Evolutionary conservation across 2,329 filamentous ascomycete species (phyloP).

Genomic region (Neofusicoccum laricinum): DNA sequence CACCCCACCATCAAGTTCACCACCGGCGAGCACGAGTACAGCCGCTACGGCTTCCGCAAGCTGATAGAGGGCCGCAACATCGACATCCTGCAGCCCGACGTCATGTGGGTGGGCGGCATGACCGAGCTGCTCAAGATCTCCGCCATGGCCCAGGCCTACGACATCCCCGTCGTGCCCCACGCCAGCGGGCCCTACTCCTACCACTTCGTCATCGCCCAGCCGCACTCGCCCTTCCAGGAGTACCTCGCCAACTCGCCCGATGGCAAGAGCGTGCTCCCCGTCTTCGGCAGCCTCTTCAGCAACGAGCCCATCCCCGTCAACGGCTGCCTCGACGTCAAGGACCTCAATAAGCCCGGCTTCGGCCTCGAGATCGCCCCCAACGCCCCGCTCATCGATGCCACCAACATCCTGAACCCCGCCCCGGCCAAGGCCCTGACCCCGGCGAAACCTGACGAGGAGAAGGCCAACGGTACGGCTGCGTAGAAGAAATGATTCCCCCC

Average conservation of each 20-base stretch:
- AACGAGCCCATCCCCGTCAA: conserved; percentile 87
- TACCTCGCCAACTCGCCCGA: conserved; percentile 92
- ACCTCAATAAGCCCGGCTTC: conserved; percentile 87
- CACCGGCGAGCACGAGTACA: conserved; percentile 94
- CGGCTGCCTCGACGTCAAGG: conserved; percentile 74
- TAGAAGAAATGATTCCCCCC: not conserved
- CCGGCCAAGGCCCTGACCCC: conserved; percentile 42
- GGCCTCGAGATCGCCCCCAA: conserved; percentile 82
- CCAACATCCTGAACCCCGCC: conserved; percentile 67
- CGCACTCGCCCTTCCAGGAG: conserved; percentile 92
- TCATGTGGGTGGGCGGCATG: conserved; percentile 95
- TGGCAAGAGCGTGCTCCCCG: conserved; percentile 82
- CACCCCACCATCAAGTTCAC: conserved; percentile 92
- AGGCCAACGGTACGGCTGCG: not conserved
- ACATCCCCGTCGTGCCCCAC: conserved; percentile 93
- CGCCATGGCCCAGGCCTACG: conserved; percentile 86
- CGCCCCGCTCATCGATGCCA: conserved; percentile 74
- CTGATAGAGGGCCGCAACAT: conserved; percentile 87
- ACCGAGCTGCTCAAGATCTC: conserved; percentile 89
- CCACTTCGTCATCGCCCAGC: conserved; percentile 91
- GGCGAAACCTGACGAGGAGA: conserved; percentile 4
- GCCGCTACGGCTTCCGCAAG: conserved; percentile 90
- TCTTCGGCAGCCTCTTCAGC: conserved; percentile 86
- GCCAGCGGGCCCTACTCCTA: conserved; percentile 93
- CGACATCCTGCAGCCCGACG: conserved; percentile 91